Evolutionary conservation across 257 asterid species (phyloP).

Genomic region (Solanum sparsipilum): DNA sequence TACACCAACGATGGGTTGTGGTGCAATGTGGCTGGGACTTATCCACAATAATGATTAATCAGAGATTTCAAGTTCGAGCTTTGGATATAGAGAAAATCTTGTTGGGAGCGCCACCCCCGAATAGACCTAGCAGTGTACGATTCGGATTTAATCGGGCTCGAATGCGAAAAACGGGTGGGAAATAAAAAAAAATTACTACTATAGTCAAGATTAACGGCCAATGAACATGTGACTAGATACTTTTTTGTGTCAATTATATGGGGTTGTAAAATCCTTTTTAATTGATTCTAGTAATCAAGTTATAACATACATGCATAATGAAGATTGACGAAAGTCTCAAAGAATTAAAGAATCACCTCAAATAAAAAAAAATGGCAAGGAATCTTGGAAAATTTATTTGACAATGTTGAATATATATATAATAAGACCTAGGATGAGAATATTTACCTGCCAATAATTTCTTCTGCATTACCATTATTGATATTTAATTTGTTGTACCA

Average conservation of each 20-base stretch:
- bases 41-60: not conserved
- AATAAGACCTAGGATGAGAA: not conserved
- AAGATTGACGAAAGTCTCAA: not conserved
- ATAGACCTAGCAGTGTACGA: too few species aligned
- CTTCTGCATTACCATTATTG: not conserved
- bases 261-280: not conserved
- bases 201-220: not conserved
- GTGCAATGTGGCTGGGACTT: not conserved
- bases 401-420: not conserved
- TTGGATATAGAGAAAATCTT: too few species aligned
- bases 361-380: not conserved
- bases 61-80: too few species aligned
- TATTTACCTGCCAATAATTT: not conserved
- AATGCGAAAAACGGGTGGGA: fast-evolving
- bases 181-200: not conserved
- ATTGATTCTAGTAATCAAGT: not conserved
- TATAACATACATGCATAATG: not conserved
- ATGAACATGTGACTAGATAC: not conserved
- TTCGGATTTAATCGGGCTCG: not conserved
- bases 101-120: fast-evolving
- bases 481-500: not conserved
- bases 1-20: not conserved
- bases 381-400: not conserved
- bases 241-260: not conserved
- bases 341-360: not conserved